A percentile compares a stretch with the other conserved stretches of the same genome.
Conservation (phyloP, 345 rosid genomes). For the Hibiscus mutabilis region DNA sequence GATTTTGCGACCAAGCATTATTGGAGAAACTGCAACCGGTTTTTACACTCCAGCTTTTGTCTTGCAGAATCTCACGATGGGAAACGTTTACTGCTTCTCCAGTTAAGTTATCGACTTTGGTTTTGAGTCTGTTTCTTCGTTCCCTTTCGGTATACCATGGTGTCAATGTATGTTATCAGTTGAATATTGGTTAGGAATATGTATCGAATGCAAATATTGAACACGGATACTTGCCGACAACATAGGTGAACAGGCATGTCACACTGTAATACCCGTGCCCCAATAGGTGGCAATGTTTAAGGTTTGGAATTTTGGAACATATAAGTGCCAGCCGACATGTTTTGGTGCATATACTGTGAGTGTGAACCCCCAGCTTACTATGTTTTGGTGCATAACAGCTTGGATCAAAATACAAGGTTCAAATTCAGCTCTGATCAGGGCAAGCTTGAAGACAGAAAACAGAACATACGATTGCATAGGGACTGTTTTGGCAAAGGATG, state of each 20-base stretch:
- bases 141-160: neutral
- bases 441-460: slow-evolving; percentile 52
- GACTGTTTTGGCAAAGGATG: slow-evolving; percentile 48
- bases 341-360: too few relatives aligned
- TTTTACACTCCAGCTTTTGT: slow-evolving; percentile 42
- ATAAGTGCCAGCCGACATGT: neutral
- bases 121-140: too few relatives aligned
- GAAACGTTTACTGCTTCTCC: slow-evolving; percentile 39
- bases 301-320: neutral
- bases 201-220: neutral
- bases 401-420: slow-evolving; percentile 66
- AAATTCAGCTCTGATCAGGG: slow-evolving; percentile 44
- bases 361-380: neutral
- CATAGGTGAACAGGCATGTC: neutral
- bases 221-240: neutral
- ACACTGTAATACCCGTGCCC: neutral
- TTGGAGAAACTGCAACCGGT: slow-evolving; percentile 7
- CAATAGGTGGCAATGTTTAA: neutral
- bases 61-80: slow-evolving; percentile 43
- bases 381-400: slow-evolving; percentile 25
- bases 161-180: neutral
- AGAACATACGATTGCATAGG: slow-evolving; percentile 45
- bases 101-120: slow-evolving; percentile 27
- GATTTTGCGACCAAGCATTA: neutral
- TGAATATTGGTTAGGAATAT: neutral